Evolutionary conservation across 2,329 filamentous ascomycete genomes (phyloP), one percentile per base, ranked within the genome.

Genomic region (Pyrenochaeta sp.): DNA sequence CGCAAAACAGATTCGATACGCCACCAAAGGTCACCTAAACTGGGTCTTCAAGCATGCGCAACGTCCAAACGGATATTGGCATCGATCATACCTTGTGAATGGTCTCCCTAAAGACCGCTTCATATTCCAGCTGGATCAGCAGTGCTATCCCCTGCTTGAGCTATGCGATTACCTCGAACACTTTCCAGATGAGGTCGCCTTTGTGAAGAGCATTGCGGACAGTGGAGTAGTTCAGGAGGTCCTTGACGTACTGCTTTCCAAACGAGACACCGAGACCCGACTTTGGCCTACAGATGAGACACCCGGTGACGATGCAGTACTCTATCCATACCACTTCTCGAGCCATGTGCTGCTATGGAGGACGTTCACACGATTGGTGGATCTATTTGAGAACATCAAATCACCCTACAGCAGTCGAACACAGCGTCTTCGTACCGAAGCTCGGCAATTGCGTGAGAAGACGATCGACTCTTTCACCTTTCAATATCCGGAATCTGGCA

Each of bases 11-110:
- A 59, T 62, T 49, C 19, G 34, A 24, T 40, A 3, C 25, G 36
- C 47, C 5, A 56, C 43, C 5, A 47, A 34, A 52, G 53, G 19
- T 13, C 56, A 62, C 22, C 30, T 59, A 3, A 30, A 34, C 13
- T 62, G 59, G 59, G 59, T 62, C 3, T 59, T 56, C 39, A 49
- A 27, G 13, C 19, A 49, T 3, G 59, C 59, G 2, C 28, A 62
- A 50, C 45, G 59, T 10, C 56, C 59, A 9, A 40, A 59, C 22
- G 56, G 59, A 9, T 62, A 54, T 27, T 62, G 59, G 59, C 59
- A 62, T 39, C 46, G 59, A 13, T 62, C 59, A 32, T 62, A 62
- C 44, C 56, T 62, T 3, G 53, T 50, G 6, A 59, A 47, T 19
- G 56, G 56, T 10, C 34, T 49, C 8, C 59, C 59, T 12, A 62